Percentiles rank a stretch among this genome's conserved stretches.
Conservation (phyloP, 495 filamentous ascomycete species). For the Glonium stellatum region DNA sequence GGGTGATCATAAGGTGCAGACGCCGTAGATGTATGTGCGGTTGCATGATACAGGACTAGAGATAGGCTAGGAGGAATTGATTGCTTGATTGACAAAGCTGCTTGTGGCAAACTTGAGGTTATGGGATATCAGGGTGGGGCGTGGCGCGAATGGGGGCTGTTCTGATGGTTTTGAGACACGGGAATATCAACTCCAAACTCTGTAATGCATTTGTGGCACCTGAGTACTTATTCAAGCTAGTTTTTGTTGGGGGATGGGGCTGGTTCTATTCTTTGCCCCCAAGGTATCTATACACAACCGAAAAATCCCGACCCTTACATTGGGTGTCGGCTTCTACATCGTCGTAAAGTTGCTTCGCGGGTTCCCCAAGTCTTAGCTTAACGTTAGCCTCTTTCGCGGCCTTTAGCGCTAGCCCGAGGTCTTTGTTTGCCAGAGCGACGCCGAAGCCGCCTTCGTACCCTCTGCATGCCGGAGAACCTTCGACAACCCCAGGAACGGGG, state of each 20-base stretch:
- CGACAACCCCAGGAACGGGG: conserved; percentile 77
- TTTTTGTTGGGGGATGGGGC: no score
- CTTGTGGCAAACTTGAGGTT: background rate
- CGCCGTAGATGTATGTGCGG: conserved; percentile 5
- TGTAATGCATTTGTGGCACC: background rate
- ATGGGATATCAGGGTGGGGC: background rate
- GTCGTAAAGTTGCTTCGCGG: conserved; percentile 36
- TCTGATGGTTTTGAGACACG: background rate
- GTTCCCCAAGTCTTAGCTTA: conserved; percentile 27
- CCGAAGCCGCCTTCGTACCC: conserved; percentile 81
- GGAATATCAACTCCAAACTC: background rate
- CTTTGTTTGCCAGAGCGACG: conserved; percentile 74
- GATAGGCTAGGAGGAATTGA: background rate
- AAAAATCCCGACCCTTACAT: conserved; percentile 38
- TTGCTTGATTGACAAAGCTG: background rate
- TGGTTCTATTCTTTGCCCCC: conserved; percentile 33
- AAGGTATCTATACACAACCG: conserved; percentile 39
- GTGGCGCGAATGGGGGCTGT: background rate
- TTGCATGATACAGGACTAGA: background rate
- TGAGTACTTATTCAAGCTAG: background rate
- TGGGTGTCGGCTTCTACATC: conserved; percentile 28
- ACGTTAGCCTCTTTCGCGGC: conserved; percentile 30
- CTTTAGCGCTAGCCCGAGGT: conserved; percentile 36
- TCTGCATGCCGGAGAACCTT: conserved; percentile 60
- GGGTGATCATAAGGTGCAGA: conserved; percentile 86